A percentile compares a stretch with the other conserved stretches of the same genome.
phyloP scores from a whole-genome alignment of 306 rosid genomes.

The Cucurbita ficifolia region DNA sequence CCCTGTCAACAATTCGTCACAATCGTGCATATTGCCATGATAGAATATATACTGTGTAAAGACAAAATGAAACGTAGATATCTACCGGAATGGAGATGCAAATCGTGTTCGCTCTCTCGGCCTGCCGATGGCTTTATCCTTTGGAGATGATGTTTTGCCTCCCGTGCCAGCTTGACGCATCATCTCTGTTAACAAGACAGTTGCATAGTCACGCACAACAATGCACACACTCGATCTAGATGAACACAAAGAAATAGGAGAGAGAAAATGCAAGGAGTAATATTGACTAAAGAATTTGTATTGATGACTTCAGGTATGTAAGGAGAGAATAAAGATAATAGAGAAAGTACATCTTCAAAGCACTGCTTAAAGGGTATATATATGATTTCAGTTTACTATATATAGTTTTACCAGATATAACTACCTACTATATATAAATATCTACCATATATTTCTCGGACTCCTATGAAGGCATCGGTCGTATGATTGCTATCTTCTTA shows the following conservation, averaged over 20 bases:
- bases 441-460: too few relatives aligned
- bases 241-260: too few relatives aligned
- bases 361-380: too few relatives aligned
- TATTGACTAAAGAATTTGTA: too few relatives aligned
- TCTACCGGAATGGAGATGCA: slow-evolving; percentile 71
- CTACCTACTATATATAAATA: too few relatives aligned
- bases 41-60: neutral
- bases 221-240: too few relatives aligned
- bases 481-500: neutral
- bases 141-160: slow-evolving; percentile 83
- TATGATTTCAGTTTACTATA: too few relatives aligned
- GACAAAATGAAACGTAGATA: neutral
- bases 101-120: slow-evolving; percentile 82
- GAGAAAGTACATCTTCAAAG: too few relatives aligned
- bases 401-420: too few relatives aligned
- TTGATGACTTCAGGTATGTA: too few relatives aligned
- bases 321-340: too few relatives aligned
- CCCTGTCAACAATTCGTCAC: slow-evolving; percentile 31
- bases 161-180: slow-evolving; percentile 82
- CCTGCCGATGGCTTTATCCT: slow-evolving; percentile 53
- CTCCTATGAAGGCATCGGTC: neutral
- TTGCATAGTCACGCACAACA: neutral
- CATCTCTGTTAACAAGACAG: slow-evolving; percentile 45
- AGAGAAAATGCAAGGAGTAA: too few relatives aligned
- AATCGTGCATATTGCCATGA: neutral